Evolutionary conservation across 768 basidiomycete genomes (phyloP), one percentile per base, ranked within the genome.

Genomic region (Tricholoma sp.): DNA sequence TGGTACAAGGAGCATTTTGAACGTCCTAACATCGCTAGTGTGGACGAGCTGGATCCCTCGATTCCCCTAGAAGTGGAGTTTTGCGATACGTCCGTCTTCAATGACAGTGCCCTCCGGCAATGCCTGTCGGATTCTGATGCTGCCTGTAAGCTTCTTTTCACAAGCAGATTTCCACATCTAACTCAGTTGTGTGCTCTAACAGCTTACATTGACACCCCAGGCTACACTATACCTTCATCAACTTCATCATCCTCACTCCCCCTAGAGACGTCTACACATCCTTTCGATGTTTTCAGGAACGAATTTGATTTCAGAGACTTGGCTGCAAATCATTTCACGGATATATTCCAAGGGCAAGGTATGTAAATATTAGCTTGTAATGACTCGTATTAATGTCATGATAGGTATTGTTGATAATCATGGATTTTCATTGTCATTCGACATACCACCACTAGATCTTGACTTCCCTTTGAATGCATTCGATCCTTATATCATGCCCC

Each of bases 1-100:
- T 77, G 75, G 77, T 73, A 73, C 41, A 59, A 67, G 18, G 54
- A 64, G 3, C 59, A 57, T 53, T 72, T 74, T 24, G 58, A 68
- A 2, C 57, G 69, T 2, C 72, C 72, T 2, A 61, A 55, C 20
- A 59, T 61, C 0, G 68, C 69, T 0, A 58, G 63, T 28, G 58
- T 61, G 0, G 55, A 54, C 0, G 60, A 65, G 12, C 62, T 66
- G 2, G 69, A 74, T n/a, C 49, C 56, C 0, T 64, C 61, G 0
- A n/a, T 61, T 3, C 67, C 55, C 0, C 57, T 72, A 50, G 68
- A 76, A 36, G 65, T 78, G 0, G 65, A 73, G 6, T 20, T 76
- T 50, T 72, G 72, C 32, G 60, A 63, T 6, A 54, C 67, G 0
- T 66, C 72, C 0, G 50, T 42, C 10, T 59, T 68, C 7, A 59